Conservation (phyloP, 1,139 yeast species). For the Saccharomyces pastorianus region DNA sequence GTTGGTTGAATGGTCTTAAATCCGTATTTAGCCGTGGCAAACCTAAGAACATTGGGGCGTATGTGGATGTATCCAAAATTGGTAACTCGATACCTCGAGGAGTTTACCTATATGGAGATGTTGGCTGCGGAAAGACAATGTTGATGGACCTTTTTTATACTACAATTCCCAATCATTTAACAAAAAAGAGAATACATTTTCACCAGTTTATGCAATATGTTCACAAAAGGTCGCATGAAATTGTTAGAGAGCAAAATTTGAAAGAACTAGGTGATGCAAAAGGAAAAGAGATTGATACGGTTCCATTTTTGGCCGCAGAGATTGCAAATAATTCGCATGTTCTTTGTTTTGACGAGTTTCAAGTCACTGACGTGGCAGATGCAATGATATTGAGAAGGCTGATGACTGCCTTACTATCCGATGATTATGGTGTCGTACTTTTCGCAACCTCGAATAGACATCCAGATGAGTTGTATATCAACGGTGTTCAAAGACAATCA, state of each 20-base stretch:
- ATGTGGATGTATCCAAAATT: not conserved
- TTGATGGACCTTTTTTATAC: constrained; percentile 88
- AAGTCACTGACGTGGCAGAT: constrained; percentile 95
- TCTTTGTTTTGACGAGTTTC: constrained; percentile 90
- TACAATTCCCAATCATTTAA: constrained; percentile 67
- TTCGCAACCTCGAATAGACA: constrained; percentile 94
- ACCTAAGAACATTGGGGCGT: constrained; percentile 1
- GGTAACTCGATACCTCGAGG: constrained; percentile 52
- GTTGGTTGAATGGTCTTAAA: constrained; percentile 36
- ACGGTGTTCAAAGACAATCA: constrained; percentile 86
- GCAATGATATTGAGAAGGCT: constrained; percentile 88
- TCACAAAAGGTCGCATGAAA: constrained; percentile 77
- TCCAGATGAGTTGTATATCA: constrained; percentile 84
- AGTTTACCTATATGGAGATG: constrained; percentile 90
- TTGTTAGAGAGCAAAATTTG: constrained; percentile 32
- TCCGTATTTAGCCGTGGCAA: constrained; percentile 9
- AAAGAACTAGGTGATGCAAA: constrained; percentile 33
- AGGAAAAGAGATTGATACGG: constrained; percentile 62
- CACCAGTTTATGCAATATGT: constrained; percentile 95
- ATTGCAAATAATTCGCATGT: constrained; percentile 70
- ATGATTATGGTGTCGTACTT: constrained; percentile 71
- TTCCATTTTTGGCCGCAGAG: constrained; percentile 77
- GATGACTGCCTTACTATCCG: constrained; percentile 51
- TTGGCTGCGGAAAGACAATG: constrained; percentile 98
- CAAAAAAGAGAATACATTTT: constrained; percentile 79